A percentile compares a stretch with the other conserved stretches of the same genome.
phyloP scores from a whole-genome alignment of 768 basidiomycete species.

The Podaxis pistillaris region DNA sequence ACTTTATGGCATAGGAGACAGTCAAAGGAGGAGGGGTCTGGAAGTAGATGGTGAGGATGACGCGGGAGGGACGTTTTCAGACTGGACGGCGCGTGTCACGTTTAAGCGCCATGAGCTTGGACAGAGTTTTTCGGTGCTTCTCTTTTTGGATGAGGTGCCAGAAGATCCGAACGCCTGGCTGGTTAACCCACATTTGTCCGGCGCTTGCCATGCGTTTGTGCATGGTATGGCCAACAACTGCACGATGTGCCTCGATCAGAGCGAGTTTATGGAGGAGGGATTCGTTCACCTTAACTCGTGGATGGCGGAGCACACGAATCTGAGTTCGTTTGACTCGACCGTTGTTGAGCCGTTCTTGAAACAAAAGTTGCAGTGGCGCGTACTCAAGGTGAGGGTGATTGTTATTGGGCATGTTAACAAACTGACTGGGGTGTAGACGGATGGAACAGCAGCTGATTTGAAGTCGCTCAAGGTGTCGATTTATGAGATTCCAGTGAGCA shows the following conservation, averaged over 20 bases:
- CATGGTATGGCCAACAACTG: constrained; percentile 31
- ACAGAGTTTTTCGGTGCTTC: constrained; percentile 39
- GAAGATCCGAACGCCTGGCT: constrained; percentile 37
- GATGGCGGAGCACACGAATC: constrained; percentile 25
- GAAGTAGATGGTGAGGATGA: neutral
- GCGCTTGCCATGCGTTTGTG: constrained; percentile 44
- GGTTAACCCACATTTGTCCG: constrained; percentile 34
- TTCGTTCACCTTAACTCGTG: constrained; percentile 37
- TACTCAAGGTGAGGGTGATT: constrained; percentile 24
- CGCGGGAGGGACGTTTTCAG: constrained; percentile 20
- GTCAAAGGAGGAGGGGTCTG: neutral
- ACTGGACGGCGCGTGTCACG: constrained; percentile 43
- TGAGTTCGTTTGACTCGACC: constrained; percentile 28
- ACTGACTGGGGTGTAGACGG: neutral
- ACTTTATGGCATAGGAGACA: constrained; percentile 25
- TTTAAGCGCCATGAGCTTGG: constrained; percentile 43
- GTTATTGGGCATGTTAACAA: neutral
- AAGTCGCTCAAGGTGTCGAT: neutral
- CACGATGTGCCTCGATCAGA: constrained; percentile 35
- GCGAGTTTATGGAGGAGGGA: constrained; percentile 30
- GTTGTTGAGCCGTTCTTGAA: constrained; percentile 37
- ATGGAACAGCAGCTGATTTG: constrained; percentile 1
- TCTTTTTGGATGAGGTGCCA: constrained; percentile 46
- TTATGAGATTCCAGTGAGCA: constrained; percentile 6
- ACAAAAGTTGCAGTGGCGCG: constrained; percentile 35